Base-by-base conservation (phyloP, 306 rosid genomes). In the Fagus crenata region DNA sequence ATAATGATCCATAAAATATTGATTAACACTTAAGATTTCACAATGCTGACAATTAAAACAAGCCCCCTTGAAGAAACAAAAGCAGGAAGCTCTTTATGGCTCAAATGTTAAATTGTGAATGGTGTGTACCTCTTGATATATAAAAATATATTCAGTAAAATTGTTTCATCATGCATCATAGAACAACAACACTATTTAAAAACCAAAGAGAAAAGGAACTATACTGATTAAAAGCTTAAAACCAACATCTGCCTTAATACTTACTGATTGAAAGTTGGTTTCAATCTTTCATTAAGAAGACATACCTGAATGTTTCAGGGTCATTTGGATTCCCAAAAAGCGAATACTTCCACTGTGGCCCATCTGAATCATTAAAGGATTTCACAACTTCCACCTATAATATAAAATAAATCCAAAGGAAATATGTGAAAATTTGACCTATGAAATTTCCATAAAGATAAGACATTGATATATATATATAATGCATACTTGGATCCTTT, bases 251-350 rank as follows among this genome's bases (percentile, higher is more conserved):
- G 43, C 49, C 37, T 14, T 2, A 5, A 39, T 37, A 39, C 8
- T 4, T 65, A 17, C 5, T 3, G 33, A 5, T 36, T 65, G 71
- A 6, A 39, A 39, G 28, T 22, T 22, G 28, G 28, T 22, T 22
- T 22, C 14, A 12, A 36, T 28, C 32, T 65, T 65, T 39, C 71
- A 15, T 39, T 60, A 12, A 69, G 76, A 67, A 51, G 74, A 43
- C 37, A 65, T 72, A 95, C 98, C 98, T 90, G 86, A 92, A 95
- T 74, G 98, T 92, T 81, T 95, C 98, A 1, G 84, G 84, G 83
- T 95, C 97, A 82, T 86, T 95, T 80, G 98, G 98, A 86, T 95
- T 95, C 77, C 98, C 98, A 74, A 95, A 95, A 70, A 95, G 96
- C 28, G 98, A 95, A 82, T 89, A 87, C 59, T 84, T 86, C 98